Evolutionary conservation across 2,329 filamentous ascomycete genomes (phyloP), one percentile per base, ranked within the genome.

Genomic region (Paecilomyces sp.): DNA sequence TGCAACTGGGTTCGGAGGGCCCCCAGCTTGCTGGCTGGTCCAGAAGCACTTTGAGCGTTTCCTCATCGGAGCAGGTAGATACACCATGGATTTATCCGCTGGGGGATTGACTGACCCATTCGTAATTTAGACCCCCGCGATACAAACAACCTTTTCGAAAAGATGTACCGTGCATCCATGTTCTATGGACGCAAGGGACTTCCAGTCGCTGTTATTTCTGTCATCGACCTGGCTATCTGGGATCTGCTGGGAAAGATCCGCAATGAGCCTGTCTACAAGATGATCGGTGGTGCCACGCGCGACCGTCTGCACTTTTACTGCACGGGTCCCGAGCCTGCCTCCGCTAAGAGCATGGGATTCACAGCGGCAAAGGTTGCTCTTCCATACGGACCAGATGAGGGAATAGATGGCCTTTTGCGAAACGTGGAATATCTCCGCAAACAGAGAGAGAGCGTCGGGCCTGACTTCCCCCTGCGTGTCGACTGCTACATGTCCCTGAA

Each of bases 401-500:
- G 92, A 4, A 86, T 87, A 25, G 86, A 83, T 60, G 92, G 92
- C 3, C 78, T 97, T 68, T 84, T 85, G 72, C 96, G 95, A 82
- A 97, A 97, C 72, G 84, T 96, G 58, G 91, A 91, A 72, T 97
- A 92, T 72, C 83, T 97, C 56, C 86, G 88, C 66, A 88, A 90
- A 75, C 91, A 96, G 75, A 86, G 92, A 58, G 89, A 92, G 71
- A 85, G 85, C 58, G 88, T 97, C 52, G 92, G 92, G 0, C 90
- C 91, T 0, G 90, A 96, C 74, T 97, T 94, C 73, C 92, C 92
- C 54, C 83, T 97, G 65, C 92, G 95, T 82, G 92, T 97, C 4
- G 92, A 97, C 78, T 97, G 92, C 82, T 97, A 96, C 78, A 97
- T 97, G 92, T 92, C 89, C 66, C 80, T 97, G 70, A 96, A 92